Base-by-base conservation (phyloP, 768 basidiomycete species). In the Lepiota venenata region DNA sequence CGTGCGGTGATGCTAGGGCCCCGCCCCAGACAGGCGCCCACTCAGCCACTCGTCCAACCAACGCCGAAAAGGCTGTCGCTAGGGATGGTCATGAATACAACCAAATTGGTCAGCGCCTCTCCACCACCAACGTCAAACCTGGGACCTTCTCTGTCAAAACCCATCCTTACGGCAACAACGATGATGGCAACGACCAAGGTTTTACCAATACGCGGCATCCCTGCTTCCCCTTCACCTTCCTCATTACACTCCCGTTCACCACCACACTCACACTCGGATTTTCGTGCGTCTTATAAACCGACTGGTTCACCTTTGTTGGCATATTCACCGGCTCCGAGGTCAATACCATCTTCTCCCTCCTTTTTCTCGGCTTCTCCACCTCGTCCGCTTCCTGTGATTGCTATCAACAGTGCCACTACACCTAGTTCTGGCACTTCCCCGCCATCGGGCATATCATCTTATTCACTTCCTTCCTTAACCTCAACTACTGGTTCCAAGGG, bases 51-150 rank as follows among this genome's bases (percentile, higher is more conserved):
- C 9, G 52, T 22, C 4, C 53, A 55, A 8, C 53, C 53, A 2
- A 48, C 47, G 15, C 46, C 53, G 12, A 47, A 55, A 40, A 41
- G 40, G 3, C 45, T 55, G 15, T 55, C 53, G 18, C 25, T 55
- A 18, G 53, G 46, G 3, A 48, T 55, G 53, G 53, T 48, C 9
- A 55, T 55, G 53, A 16, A 55, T 41, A 47, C 53, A 14, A 35
- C 53, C 14, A 55, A 48, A 48, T 12, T 55, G 32, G 53, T 42
- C 48, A 54, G 52, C 38, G 25, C 51, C 9, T 38, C 46, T 4
- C 37, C 52, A 8, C 52, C 45, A 18, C 25, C 52, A 16, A 29
- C 45, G 16, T 47, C 44, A 4, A 20, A 41, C 37, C 21, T 40
- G 37, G 45, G 37, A 7, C 9, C 35, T 45, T 44, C 51, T 8